Evolutionary conservation across 2,329 filamentous ascomycete species (phyloP), one percentile per base, ranked within the genome.

Genomic region (Orbilia javanica): DNA sequence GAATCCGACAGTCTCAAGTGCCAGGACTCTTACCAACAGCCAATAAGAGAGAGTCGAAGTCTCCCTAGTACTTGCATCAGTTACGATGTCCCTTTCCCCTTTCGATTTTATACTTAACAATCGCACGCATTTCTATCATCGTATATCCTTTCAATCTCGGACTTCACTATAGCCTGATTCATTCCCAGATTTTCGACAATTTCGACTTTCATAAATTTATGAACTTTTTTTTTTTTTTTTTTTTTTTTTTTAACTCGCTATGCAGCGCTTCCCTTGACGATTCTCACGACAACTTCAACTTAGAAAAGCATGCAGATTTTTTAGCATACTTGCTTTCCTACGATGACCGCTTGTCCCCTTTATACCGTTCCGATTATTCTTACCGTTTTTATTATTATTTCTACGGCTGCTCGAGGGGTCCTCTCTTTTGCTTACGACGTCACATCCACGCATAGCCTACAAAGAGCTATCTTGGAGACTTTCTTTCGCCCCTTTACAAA

Each of bases 271-370:
- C 22, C 55, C 34, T 50, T 66, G 5, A 66, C 31, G 63, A 55
- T 50, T 63, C 64, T 66, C 29, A 66, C 69, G 62, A 73, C 69
- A 73, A 72, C 50, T 42, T 66, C 69, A 63, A 52, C 36, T 52
- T 66, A 73, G 69, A 66, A 66, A 27, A 65, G 60, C 53, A 55
- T 64, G 44, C 60, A n/a, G 39, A 48, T 63, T 52, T 63, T 52
- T 60, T 50, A 52, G 25, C 50, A 52, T 42, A 25, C 57, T n/a
- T 66, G 70, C 70, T 74, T 62, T 74, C 60, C 60, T 65, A 60
- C 29, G 60, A 66, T 65, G 60, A 39, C 44, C 39, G 20, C 55
- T 73, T 73, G 60, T 73, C 62, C n/a, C 18, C 48, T 57, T 67
- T 73, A 25, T 42, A 55, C 36, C 52, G 34, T 63, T 48, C 48